Evolutionary conservation across 208 protist species (phyloP), one percentile per base, ranked within the genome.

Genomic region (Herpetomonas samuelpessoai): DNA sequence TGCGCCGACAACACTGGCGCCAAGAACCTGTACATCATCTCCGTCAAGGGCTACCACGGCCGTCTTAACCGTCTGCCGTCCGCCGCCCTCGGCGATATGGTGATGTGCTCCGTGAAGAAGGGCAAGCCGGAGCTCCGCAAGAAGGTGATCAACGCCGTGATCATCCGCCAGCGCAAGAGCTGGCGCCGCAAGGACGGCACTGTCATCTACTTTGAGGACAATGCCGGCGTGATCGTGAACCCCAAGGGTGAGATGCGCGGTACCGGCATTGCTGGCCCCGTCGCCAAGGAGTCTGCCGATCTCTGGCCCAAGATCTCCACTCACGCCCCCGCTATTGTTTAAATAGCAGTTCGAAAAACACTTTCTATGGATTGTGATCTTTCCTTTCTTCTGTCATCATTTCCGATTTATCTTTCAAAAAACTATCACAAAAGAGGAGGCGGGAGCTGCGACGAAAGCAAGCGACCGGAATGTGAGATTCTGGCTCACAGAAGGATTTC

Each of bases 181-280:
- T 99, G 97, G 97, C 93, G 98, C 77, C 78, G 99, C 65, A 98
- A 98, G 83, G 98, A 99, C 71, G 97, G 94, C 66, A 98, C 88
- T 44, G 98, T 97, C 74, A 90, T 99, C 68, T 99, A 99, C 86
- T 99, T 99, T 59, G 98, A 99, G 87, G 98, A 99, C 83, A 99
- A 99, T 79, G 99, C 99, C 47, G 98, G 98, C 72, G 98, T 99
- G 35, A 99, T 99, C 66, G 98, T 99, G 47, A 99, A 99, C 91
- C 93, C 94, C 57, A 99, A 99, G 92, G 99, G 99, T 75, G 98
- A 99, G 80, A 98, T 99, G 91, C 99, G 99, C 95, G 97, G 99
- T 58, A 99, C 98, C 30, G 97, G 96, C 65, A 99, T 99, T 81
- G 97, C 96, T 51, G 99, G 98, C 26, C 99, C 99, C 62, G 98